Evolutionary conservation across 108 stramenopile genomes (phyloP), one percentile per base, ranked within the genome.

Genomic region (Fistulifera pelliculosa): DNA sequence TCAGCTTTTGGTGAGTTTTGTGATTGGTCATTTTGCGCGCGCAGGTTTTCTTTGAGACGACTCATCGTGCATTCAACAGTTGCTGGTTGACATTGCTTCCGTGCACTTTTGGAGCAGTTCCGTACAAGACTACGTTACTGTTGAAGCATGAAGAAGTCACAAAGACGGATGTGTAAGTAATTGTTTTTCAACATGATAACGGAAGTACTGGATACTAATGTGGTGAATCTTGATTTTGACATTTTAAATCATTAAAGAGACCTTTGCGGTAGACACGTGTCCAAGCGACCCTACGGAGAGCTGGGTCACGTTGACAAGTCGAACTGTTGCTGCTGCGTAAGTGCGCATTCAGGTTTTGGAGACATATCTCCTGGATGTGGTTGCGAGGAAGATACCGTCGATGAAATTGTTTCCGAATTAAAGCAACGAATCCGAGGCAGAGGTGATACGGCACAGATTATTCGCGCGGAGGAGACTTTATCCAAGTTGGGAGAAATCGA

Each of bases 321-420:
- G 1, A 55, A 62, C 38, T 61, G 60, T 41, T 59, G 41, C 41
- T 72, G 71, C 56, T 72, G 50, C 39, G 49, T 62, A 12, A 43
- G 53, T 11, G 66, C 41, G 23, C n/a, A 25, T 2, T 67, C 66
- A 12, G 48, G 26, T 2, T 54, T 67, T 24, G 58, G 59, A 7
- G 47, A 15, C 24, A 58, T 60, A 44, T 35, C 27, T 11, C 65
- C 65, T 14, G 65, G 71, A 8, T 72, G 71, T 40, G 71, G 71
- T 17, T 72, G 71, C 43, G 66, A 72, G 15, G 26, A 40, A 15
- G 54, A 52, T 12, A 43, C 26, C 22, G 72, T 73, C 7, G 49
- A 57, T 40, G 66, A 68, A 17, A 73, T 73, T 23, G 66, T 73
- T 7, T 25, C 21, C 0, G 72, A 73, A 40, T 62, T 73, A 3